phyloP scores from a whole-genome alignment of 192 early-diverging fungal species.

The Coemansia brasiliensis region DNA sequence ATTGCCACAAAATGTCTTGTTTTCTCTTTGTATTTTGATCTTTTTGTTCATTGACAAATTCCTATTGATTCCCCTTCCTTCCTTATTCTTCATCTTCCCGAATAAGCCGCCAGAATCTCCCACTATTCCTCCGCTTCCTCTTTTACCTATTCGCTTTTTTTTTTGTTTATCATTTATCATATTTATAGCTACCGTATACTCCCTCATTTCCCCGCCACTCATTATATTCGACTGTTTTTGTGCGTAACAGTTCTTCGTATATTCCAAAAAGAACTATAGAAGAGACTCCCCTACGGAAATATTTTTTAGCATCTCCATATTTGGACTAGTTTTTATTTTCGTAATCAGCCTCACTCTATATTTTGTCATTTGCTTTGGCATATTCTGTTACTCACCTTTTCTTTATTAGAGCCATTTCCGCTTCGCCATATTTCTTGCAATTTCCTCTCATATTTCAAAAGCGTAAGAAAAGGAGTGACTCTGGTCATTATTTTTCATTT shows the following conservation, averaged over 20 bases:
- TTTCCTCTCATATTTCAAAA: no score
- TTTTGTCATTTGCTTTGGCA: not conserved
- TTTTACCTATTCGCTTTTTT: slow-evolving; percentile 1
- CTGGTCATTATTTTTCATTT: not conserved
- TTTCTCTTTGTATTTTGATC: not conserved
- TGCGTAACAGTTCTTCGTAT: no score
- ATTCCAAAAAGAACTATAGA: no score
- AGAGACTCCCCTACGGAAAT: no score
- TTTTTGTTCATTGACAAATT: not conserved
- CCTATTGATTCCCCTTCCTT: not conserved
- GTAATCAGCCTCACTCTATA: not conserved
- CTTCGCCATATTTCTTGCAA: no score
- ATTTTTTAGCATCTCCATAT: not conserved
- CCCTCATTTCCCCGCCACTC: not conserved
- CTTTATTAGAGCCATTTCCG: no score
- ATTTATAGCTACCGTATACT: no score
- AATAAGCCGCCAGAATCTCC: not conserved
- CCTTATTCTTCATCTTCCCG: not conserved
- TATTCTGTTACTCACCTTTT: no score
- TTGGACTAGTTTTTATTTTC: not conserved
- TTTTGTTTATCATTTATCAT: slow-evolving; percentile 4
- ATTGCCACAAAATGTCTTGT: not conserved
- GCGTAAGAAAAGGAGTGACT: no score
- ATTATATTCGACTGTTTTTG: not conserved
- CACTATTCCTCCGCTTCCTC: no score